These are phyloP conservation scores for Trichoderma asperellum DNA, from an alignment of 2,329 filamentous ascomycete genomes.

Conservation along the genomic window DNA sequence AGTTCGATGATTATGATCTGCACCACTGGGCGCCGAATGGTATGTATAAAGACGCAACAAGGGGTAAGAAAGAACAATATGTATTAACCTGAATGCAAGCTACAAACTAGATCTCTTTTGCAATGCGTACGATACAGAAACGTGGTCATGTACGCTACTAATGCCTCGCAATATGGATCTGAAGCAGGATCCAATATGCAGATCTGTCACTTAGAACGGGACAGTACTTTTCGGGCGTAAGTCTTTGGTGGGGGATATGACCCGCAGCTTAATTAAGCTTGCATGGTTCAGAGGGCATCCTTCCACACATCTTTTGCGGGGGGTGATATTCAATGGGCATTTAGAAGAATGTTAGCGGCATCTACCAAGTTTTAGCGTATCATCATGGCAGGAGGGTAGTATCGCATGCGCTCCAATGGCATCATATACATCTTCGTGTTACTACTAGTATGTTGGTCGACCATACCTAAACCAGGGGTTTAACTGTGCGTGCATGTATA, in stretches of 20 bases:
- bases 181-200: not conserved
- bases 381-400: not conserved
- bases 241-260: not conserved
- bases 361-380: not conserved
- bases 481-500: not conserved
- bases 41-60: too few species aligned
- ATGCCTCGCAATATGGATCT: not conserved
- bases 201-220: not conserved
- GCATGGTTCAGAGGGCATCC: not conserved
- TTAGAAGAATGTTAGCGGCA: not conserved
- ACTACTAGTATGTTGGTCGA: not conserved
- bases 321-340: not conserved
- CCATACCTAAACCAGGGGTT: not conserved
- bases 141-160: not conserved
- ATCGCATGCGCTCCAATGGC: slow-evolving; percentile 16
- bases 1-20: not conserved
- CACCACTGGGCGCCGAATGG: too few species aligned
- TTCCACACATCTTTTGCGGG: not conserved
- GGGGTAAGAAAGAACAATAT: too few species aligned
- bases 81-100: too few species aligned
- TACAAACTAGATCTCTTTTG: not conserved
- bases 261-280: not conserved
- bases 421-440: not conserved
- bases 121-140: not conserved
- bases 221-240: not conserved